phyloP scores from a whole-genome alignment of 495 filamentous ascomycete species.

The Penicillium odoratum region DNA sequence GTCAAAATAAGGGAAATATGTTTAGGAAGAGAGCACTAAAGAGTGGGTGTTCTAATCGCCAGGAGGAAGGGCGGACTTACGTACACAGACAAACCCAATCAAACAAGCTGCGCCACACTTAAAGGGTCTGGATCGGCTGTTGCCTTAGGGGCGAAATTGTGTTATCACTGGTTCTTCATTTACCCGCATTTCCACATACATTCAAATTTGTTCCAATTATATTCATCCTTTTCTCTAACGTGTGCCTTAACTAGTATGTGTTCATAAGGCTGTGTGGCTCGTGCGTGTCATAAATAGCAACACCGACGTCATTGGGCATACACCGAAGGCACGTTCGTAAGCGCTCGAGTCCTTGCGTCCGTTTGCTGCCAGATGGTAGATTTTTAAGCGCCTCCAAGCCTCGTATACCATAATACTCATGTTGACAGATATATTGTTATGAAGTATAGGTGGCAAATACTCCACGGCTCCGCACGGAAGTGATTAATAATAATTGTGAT shows the following conservation, averaged over 20 bases:
- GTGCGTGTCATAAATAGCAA: constrained; percentile 27
- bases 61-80: constrained; percentile 27
- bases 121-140: constrained; percentile 16
- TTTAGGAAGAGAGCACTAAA: constrained; percentile 16
- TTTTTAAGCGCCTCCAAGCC: not conserved
- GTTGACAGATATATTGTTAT: not conserved
- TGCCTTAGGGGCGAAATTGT: constrained; percentile 23
- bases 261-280: constrained; percentile 20
- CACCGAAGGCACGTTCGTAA: not conserved
- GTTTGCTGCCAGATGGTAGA: not conserved
- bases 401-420: not conserved
- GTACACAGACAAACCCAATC: constrained; percentile 29
- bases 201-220: not conserved
- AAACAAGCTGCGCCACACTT: constrained; percentile 32
- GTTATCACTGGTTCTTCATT: not conserved
- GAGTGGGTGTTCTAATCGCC: constrained; percentile 11
- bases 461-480: too few species aligned
- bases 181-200: not conserved
- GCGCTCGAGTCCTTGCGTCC: constrained; percentile 3
- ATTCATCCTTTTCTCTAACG: not conserved
- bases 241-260: not conserved
- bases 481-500: too few species aligned
- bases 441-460: too few species aligned
- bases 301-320: constrained; percentile 36
- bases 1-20: constrained; percentile 16